Conservation (phyloP, 768 basidiomycete genomes). For the Auricularia heimuer region DNA sequence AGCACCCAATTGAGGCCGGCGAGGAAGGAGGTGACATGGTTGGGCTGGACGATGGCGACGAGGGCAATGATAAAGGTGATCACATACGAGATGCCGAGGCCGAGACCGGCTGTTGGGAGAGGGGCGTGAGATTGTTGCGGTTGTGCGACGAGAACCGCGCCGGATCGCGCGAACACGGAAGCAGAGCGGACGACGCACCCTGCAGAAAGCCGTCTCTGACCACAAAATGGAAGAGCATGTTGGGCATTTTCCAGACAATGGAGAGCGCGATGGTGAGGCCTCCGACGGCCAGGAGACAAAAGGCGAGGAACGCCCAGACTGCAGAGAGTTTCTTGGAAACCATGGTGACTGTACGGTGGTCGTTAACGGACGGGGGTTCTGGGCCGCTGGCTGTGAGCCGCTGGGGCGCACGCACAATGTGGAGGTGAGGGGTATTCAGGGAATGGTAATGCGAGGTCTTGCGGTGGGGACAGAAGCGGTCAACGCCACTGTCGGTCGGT, state of each 20-base stretch:
- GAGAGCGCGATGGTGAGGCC: constrained; percentile 55
- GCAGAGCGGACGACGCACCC: constrained; percentile 32
- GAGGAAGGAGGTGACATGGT: constrained; percentile 59
- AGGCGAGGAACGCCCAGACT: constrained; percentile 63
- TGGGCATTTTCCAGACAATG: constrained; percentile 56
- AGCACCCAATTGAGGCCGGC: constrained; percentile 70
- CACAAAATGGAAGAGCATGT: constrained; percentile 67
- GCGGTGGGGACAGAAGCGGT: neutral
- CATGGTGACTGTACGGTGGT: constrained; percentile 34
- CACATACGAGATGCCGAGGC: constrained; percentile 57
- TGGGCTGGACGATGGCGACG: constrained; percentile 57
- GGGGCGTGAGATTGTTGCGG: neutral
- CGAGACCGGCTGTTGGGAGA: constrained; percentile 46
- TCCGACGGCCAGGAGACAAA: constrained; percentile 63
- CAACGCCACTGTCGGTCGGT: neutral
- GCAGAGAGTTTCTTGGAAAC: constrained; percentile 61
- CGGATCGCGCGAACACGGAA: constrained; percentile 12
- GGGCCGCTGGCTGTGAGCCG: neutral
- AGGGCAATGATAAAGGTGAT: constrained; percentile 64
- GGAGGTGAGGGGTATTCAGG: neutral
- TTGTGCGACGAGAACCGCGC: constrained; percentile 6
- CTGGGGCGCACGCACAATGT: neutral
- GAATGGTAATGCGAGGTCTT: neutral
- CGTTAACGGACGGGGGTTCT: neutral
- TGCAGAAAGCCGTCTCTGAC: constrained; percentile 47